A percentile compares a stretch with the other conserved stretches of the same genome.
These are phyloP conservation scores for Haematococcus lacustris DNA, from an alignment of 139 green algal genomes.

Conservation along the genomic window DNA sequence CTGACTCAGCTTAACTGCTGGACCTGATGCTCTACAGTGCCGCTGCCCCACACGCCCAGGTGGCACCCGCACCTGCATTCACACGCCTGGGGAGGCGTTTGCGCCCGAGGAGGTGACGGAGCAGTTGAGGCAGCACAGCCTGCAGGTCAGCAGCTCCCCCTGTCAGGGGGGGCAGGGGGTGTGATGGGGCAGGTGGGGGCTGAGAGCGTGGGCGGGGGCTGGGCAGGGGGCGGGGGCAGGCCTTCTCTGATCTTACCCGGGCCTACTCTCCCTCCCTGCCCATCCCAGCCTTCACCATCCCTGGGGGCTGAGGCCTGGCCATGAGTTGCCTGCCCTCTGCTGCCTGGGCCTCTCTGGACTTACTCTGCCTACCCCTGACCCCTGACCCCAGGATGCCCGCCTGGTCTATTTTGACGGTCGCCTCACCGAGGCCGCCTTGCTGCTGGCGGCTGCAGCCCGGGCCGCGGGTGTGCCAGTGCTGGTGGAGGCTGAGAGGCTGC, in stretches of 20 bases:
- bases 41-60: constrained; percentile 90
- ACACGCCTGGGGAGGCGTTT: constrained; percentile 77
- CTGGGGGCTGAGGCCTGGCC: too few relatives aligned
- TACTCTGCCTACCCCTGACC: constrained; percentile 81
- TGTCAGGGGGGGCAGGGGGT: too few relatives aligned
- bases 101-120: constrained; percentile 53
- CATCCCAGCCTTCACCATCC: too few relatives aligned
- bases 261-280: too few relatives aligned
- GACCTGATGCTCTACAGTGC: too few relatives aligned
- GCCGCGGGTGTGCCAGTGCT: constrained; percentile 54
- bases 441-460: constrained; percentile 59
- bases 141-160: constrained; percentile 28
- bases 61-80: constrained; percentile 90
- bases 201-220: too few relatives aligned
- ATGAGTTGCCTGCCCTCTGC: too few relatives aligned
- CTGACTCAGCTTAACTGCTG: too few relatives aligned
- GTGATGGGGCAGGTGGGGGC: too few relatives aligned
- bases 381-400: constrained; percentile 52
- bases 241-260: too few relatives aligned
- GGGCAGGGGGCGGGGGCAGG: too few relatives aligned
- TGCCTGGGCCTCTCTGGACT: too few relatives aligned
- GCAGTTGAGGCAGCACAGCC: constrained; percentile 14
- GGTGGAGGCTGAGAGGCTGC: constrained; percentile 85
- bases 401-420: constrained; percentile 92
- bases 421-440: constrained; percentile 79